A percentile compares a stretch with the other conserved stretches of the same genome.
Conservation (phyloP, 192 early-diverging fungal species). For the Coemansia asiatica region DNA sequence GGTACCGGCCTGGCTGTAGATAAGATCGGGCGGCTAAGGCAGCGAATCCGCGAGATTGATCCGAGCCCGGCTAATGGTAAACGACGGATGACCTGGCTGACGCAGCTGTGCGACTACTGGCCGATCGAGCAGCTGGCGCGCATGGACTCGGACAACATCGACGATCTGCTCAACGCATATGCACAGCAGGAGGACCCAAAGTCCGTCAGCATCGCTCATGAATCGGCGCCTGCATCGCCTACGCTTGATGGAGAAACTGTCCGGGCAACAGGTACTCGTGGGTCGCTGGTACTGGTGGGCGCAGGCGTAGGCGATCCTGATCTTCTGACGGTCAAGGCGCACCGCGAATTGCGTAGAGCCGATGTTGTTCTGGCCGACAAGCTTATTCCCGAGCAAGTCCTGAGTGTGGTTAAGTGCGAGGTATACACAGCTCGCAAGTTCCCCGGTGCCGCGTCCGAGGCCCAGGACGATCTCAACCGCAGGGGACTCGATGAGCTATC, state of each 20-base stretch:
- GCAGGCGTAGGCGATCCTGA: conserved; percentile 84
- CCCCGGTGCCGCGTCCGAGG: conserved; percentile 63
- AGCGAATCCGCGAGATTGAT: conserved; percentile 63
- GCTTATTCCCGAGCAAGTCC: conserved; percentile 63
- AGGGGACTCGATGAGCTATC: conserved; percentile 71
- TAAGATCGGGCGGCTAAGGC: conserved; percentile 64
- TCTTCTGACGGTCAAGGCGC: conserved; percentile 74
- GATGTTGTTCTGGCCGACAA: conserved; percentile 86
- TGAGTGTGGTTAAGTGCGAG: conserved; percentile 58
- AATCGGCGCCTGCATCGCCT: conserved; percentile 7
- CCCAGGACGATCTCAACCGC: conserved; percentile 76
- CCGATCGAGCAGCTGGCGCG: conserved; percentile 69
- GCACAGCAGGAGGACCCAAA: conserved; percentile 41
- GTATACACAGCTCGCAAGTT: conserved; percentile 70
- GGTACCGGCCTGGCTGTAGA: conserved; percentile 71
- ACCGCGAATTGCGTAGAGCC: conserved; percentile 60
- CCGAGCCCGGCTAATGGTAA: conserved; percentile 62
- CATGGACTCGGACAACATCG: conserved; percentile 63
- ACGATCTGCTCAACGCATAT: conserved; percentile 65
- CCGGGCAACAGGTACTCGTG: conserved; percentile 22
- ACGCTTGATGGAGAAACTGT: conserved; percentile 3
- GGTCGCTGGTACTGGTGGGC: conserved; percentile 69
- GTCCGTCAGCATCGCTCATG: conserved; percentile 18
- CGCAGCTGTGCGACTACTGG: conserved; percentile 81
- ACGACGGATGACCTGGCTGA: conserved; percentile 83